phyloP scores from a whole-genome alignment of 192 early-diverging fungal genomes.

The Coemansia sp. region DNA sequence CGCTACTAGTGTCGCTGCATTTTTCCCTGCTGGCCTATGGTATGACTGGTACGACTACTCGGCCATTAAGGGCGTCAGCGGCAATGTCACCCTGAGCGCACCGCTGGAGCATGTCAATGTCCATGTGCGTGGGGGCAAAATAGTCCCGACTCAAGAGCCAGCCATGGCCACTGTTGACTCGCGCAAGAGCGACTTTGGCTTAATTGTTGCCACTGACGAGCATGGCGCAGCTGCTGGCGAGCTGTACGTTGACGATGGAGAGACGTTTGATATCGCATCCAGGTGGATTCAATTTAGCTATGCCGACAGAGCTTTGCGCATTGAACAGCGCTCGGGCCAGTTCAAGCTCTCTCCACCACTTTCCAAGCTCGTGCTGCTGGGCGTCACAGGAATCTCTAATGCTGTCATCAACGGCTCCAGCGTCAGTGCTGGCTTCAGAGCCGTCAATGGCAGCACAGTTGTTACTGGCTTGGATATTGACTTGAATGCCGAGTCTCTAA shows the following conservation, averaged over 20 bases:
- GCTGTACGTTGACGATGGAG: constrained; percentile 65
- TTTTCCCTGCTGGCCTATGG: constrained; percentile 64
- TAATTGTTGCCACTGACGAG: constrained; percentile 59
- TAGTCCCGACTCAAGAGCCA: constrained; percentile 57
- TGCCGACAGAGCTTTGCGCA: not conserved
- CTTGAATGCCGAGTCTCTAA: constrained; percentile 4
- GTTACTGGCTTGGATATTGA: constrained; percentile 16
- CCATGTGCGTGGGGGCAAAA: constrained; percentile 59
- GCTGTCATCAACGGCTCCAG: constrained; percentile 15
- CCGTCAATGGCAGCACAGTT: constrained; percentile 7
- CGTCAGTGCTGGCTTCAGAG: not conserved
- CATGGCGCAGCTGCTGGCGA: constrained; percentile 51
- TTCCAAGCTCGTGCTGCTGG: constrained; percentile 22
- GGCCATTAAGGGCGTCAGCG: constrained; percentile 8
- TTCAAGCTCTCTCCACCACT: constrained; percentile 7
- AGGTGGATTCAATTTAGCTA: constrained; percentile 30
- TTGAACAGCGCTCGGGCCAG: constrained; percentile 8
- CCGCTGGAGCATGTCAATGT: constrained; percentile 60
- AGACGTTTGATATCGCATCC: constrained; percentile 33
- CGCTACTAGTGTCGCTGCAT: constrained; percentile 55
- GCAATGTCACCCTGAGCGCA: constrained; percentile 48
- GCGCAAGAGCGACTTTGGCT: constrained; percentile 37
- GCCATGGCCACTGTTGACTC: constrained; percentile 54
- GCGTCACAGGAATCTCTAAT: constrained; percentile 5
- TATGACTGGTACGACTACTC: constrained; percentile 58